These are phyloP conservation scores for Soucietia sequanensis DNA, from an alignment of 805 yeast genomes.

Conservation along the genomic window DNA sequence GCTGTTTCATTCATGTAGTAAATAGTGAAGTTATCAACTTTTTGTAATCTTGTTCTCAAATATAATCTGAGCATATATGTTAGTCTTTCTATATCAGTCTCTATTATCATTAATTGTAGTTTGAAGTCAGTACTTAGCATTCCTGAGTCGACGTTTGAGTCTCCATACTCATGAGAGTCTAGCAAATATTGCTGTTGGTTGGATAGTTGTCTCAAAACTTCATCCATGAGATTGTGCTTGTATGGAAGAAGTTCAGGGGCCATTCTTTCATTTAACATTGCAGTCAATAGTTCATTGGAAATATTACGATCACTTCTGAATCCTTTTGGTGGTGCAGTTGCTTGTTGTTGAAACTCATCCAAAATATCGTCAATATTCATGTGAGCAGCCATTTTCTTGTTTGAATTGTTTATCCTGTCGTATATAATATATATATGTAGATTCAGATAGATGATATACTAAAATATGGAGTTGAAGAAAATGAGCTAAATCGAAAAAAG, in stretches of 20 bases:
- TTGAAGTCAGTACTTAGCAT: slow-evolving; percentile 54
- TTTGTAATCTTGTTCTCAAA: slow-evolving; percentile 70
- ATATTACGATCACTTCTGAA: too few relatives aligned
- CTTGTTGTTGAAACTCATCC: slow-evolving; percentile 45
- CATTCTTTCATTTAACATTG: slow-evolving; percentile 83
- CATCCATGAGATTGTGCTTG: slow-evolving; percentile 55
- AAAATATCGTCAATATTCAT: slow-evolving; percentile 68
- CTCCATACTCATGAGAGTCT: slow-evolving; percentile 74
- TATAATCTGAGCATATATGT: slow-evolving; percentile 80
- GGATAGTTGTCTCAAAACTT: slow-evolving; percentile 58
- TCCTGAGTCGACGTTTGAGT: slow-evolving; percentile 44
- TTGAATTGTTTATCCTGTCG: neutral
- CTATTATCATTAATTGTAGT: slow-evolving; percentile 77
- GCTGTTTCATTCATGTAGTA: slow-evolving; percentile 48
- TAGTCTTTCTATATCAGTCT: slow-evolving; percentile 86
- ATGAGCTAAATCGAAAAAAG: too few relatives aligned
- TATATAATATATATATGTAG: neutral
- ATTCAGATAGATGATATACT: too few relatives aligned
- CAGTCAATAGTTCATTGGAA: slow-evolving; percentile 46
- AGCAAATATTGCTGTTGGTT: slow-evolving; percentile 70
- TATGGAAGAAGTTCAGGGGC: slow-evolving; percentile 86
- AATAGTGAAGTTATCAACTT: slow-evolving; percentile 69
- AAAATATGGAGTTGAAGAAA: too few relatives aligned
- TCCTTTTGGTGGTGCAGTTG: too few relatives aligned
- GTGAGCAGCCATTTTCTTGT: slow-evolving; percentile 1